phyloP scores from a whole-genome alignment of 1,284 basidiomycete genomes.

The Paramarasmius palmivorus region DNA sequence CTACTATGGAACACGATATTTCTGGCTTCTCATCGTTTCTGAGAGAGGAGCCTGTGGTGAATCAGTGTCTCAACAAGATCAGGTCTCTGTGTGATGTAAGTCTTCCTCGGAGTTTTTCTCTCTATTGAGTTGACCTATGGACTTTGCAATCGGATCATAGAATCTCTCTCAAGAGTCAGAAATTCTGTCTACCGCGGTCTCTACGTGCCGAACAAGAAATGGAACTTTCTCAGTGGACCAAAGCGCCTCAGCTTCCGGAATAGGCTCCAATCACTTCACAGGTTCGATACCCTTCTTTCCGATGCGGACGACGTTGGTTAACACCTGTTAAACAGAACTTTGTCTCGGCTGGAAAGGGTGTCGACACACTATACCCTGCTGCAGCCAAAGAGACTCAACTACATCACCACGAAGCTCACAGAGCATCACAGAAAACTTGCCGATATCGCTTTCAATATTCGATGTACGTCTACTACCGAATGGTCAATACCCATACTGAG shows the following conservation, averaged over 20 bases:
- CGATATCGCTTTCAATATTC: constrained; percentile 2
- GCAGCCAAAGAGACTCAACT: background rate
- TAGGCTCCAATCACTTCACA: background rate
- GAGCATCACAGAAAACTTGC: constrained; percentile 1
- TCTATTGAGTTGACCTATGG: background rate
- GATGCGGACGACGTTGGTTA: background rate
- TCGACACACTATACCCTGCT: background rate
- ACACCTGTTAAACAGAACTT: background rate
- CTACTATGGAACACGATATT: background rate
- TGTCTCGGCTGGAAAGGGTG: background rate
- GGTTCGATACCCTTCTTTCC: background rate
- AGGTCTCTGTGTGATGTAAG: constrained; percentile 1
- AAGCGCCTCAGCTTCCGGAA: constrained; percentile 3
- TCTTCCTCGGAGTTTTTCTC: background rate
- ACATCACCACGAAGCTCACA: background rate
- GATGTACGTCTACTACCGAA: background rate
- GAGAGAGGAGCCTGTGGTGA: background rate
- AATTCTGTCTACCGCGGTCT: background rate
- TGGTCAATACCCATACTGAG: too few species aligned
- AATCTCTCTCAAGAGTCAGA: background rate
- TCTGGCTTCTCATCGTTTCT: background rate
- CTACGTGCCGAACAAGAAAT: background rate
- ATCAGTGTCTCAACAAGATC: background rate
- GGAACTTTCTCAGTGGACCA: background rate
- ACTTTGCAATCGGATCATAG: background rate